phyloP scores from a whole-genome alignment of 2,329 filamentous ascomycete species.

The Cladosporium phlei region DNA sequence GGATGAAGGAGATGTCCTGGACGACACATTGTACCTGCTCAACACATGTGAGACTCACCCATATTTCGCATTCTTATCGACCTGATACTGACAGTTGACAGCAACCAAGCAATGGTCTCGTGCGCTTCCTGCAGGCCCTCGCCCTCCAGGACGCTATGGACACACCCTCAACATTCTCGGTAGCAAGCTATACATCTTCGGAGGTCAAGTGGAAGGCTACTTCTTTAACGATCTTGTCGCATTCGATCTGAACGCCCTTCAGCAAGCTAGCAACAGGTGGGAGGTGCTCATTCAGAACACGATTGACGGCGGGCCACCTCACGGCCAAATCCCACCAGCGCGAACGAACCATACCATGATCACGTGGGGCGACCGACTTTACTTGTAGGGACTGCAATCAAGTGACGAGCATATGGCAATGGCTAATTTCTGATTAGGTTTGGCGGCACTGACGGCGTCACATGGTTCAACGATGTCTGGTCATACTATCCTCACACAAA shows the following conservation, averaged over 20 bases:
- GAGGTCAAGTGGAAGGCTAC: conserved; percentile 91
- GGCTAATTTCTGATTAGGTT: conserved; percentile 58
- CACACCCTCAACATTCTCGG: conserved; percentile 95
- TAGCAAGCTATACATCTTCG: conserved; percentile 96
- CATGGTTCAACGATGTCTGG: conserved; percentile 99
- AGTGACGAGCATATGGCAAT: conserved; percentile 49
- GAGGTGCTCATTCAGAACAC: conserved; percentile 80
- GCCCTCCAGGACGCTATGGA: conserved; percentile 87
- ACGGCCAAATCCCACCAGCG: conserved; percentile 71
- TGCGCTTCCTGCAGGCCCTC: conserved; percentile 77
- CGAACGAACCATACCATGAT: conserved; percentile 93
- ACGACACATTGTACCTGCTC: conserved; percentile 91
- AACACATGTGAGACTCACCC: conserved; percentile 79
- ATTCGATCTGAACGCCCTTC: conserved; percentile 91
- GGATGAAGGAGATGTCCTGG: conserved; percentile 82
- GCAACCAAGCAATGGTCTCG: conserved; percentile 97
- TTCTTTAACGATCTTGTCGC: conserved; percentile 97
- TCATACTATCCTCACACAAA: conserved; percentile 82
- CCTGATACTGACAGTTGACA: conserved; percentile 40
- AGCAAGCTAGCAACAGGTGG: conserved; percentile 88
- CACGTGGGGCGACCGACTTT: conserved; percentile 88
- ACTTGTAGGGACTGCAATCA: conserved; percentile 47
- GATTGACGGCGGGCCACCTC: conserved; percentile 55
- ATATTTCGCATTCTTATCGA: background rate
- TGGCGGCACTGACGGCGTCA: conserved; percentile 88